These are phyloP conservation scores for Pyrenula aspistea DNA, from an alignment of 495 filamentous ascomycete genomes.

Conservation along the genomic window DNA sequence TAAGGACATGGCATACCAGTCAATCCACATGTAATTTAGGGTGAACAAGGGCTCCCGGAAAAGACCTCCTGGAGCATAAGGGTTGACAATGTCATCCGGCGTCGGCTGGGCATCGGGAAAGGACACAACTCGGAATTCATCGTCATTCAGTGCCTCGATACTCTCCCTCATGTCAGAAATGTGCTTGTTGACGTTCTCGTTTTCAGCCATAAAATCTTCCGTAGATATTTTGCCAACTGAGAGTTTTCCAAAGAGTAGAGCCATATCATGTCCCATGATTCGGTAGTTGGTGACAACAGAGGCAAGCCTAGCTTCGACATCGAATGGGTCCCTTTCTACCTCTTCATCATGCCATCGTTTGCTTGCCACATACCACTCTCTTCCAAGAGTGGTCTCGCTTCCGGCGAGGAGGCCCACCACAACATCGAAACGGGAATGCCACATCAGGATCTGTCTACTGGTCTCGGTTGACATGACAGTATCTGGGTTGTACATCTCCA, in stretches of 20 bases:
- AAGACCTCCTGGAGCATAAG: conserved; percentile 54
- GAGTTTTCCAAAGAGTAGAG: conserved; percentile 59
- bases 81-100: conserved; percentile 57
- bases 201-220: conserved; percentile 52
- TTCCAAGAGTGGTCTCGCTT: conserved; percentile 56
- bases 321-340: conserved; percentile 49
- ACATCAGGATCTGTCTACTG: conserved; percentile 59
- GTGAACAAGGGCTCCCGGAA: conserved; percentile 58
- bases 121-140: conserved; percentile 42
- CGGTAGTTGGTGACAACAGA: conserved; percentile 51
- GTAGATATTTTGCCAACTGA: conserved; percentile 48
- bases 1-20: conserved; percentile 64
- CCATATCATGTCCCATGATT: conserved; percentile 69
- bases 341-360: conserved; percentile 29
- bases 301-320: conserved; percentile 54
- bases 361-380: conserved; percentile 65
- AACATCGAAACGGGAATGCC: conserved; percentile 87
- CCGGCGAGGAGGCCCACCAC: conserved; percentile 74
- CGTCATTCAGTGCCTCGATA: conserved; percentile 48
- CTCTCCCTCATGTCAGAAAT: conserved; percentile 43
- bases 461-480: conserved; percentile 58
- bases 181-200: conserved; percentile 38
- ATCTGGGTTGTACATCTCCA: conserved; percentile 63
- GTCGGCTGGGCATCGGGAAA: conserved; percentile 39
- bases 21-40: conserved; percentile 60